Evolutionary conservation across 768 basidiomycete genomes (phyloP).

Genomic region (Tulasnella sp.): DNA sequence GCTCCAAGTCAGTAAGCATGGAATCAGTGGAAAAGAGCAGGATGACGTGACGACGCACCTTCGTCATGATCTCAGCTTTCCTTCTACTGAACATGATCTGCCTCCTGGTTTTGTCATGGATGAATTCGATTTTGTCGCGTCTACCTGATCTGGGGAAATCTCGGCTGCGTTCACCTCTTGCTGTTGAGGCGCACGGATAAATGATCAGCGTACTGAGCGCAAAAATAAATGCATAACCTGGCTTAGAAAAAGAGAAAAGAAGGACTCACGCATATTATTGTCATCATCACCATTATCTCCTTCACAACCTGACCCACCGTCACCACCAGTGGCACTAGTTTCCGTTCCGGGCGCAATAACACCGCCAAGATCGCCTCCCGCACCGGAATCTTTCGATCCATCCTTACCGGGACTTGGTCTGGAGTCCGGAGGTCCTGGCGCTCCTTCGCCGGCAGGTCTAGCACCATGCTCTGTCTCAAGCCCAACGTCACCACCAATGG

Average conservation of each 20-base stretch:
- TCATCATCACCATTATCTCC: conserved; percentile 54
- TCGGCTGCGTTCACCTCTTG: conserved; percentile 11
- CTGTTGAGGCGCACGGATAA: too few relatives aligned
- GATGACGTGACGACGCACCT: conserved; percentile 53
- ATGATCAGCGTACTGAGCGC: neutral
- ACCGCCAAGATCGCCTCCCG: neutral
- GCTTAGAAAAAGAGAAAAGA: too few relatives aligned
- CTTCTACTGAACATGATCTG: conserved; percentile 99
- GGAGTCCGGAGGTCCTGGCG: neutral
- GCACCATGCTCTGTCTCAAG: too few relatives aligned
- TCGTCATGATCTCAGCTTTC: conserved; percentile 99
- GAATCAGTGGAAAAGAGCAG: too few relatives aligned
- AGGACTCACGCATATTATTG: conserved; percentile 41
- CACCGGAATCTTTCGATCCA: conserved; percentile 24
- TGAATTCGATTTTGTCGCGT: conserved; percentile 99
- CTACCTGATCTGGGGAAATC: conserved; percentile 80
- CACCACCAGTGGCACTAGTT: conserved; percentile 32
- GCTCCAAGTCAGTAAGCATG: too few relatives aligned
- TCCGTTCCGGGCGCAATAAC: neutral
- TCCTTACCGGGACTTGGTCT: neutral
- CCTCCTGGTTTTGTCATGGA: conserved; percentile 96
- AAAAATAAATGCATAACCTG: too few relatives aligned
- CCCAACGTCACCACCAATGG: too few relatives aligned
- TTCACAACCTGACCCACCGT: conserved; percentile 67
- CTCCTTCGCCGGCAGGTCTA: neutral